Evolutionary conservation across 2,329 filamentous ascomycete species (phyloP), one percentile per base, ranked within the genome.

Genomic region (Cladobotryum mycophilum): DNA sequence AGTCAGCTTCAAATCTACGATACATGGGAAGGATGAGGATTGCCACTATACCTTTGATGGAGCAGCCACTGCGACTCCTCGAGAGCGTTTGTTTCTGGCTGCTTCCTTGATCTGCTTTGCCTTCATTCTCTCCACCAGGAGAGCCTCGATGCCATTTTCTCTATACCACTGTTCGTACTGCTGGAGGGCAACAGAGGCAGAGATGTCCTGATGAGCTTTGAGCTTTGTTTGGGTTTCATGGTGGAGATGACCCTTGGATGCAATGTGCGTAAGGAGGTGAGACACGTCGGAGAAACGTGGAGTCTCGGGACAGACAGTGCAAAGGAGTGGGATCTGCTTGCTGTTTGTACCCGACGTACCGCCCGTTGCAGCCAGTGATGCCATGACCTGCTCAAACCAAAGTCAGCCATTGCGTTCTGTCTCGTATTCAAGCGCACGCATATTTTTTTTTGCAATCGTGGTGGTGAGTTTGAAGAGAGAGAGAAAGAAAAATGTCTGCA

Each of bases 171-270:
- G 70, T 50, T 95, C 83, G 63, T 89, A 96, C 41, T 76, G 71
- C 35, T 82, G 76, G 41, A 95, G 74, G 33, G 79, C 67, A 11
- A 77, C 66, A 20, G 78, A 75, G n/a, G 86, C 82, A n/a, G 71
- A 71, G n/a, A 76, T 67, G 53, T 95, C 86, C 42, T 80, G 76
- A 48, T 82, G 78, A 49, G 85, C 81, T 51, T 80, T 81, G 57
- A 96, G 81, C 60, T 89, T 85, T 47, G 89, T 78, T 62, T 89
- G 89, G 72, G 91, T 95, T 61, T 88, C 84, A 64, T 89, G 81
- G 53, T 89, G 84, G 34, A 96, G 74, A 66, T 97, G 92, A n/a
- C 87, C 86, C 66, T 96, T 96, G 56, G 91, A 96, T 53, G 87
- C 83, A 55, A 96, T 82, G 64, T 97, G 92, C 12, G 92, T 97